Evolutionary conservation across 140 eudicot species (phyloP).

Genomic region (Cichorium intybus): DNA sequence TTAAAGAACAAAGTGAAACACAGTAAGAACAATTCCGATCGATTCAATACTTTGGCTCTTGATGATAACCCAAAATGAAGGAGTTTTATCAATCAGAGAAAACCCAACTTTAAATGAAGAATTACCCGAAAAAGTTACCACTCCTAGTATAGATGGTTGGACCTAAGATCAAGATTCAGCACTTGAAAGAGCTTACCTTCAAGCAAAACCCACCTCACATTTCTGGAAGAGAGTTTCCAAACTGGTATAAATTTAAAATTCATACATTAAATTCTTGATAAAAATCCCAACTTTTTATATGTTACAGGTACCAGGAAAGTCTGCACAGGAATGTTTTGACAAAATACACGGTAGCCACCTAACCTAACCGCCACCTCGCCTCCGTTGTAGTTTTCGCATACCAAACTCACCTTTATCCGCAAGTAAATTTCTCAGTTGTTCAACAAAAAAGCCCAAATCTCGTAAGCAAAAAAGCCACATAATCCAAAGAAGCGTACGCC

Average conservation of each 20-base stretch:
- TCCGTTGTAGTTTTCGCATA: slow-evolving; percentile 45
- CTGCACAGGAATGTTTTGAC: slow-evolving; percentile 87
- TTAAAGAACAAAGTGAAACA: slow-evolving; percentile 27
- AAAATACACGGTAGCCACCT: slow-evolving; percentile 65
- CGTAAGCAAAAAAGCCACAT: slow-evolving; percentile 41
- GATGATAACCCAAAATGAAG: slow-evolving; percentile 15
- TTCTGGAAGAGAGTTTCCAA: slow-evolving; percentile 90
- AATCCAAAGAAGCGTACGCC: slow-evolving; percentile 54
- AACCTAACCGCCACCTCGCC: slow-evolving; percentile 65
- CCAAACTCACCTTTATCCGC: slow-evolving; percentile 35
- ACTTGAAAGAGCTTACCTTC: slow-evolving; percentile 69
- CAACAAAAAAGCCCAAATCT: slow-evolving; percentile 36
- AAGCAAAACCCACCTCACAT: slow-evolving; percentile 78
- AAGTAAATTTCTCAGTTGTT: slow-evolving; percentile 45
- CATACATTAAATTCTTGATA: too few relatives aligned
- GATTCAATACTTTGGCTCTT: neutral
- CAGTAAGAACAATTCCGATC: neutral
- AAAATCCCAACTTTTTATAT: too few relatives aligned
- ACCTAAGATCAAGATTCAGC: slow-evolving; percentile 72
- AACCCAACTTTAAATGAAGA: slow-evolving; percentile 11
- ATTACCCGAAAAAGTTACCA: neutral
- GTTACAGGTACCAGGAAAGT: slow-evolving; percentile 98
- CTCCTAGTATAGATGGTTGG: slow-evolving; percentile 47
- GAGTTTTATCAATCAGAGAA: neutral
- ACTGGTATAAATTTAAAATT: slow-evolving; percentile 45